Evolutionary conservation across 768 basidiomycete genomes (phyloP), one percentile per base, ranked within the genome.

Genomic region (Mycena filopes): DNA sequence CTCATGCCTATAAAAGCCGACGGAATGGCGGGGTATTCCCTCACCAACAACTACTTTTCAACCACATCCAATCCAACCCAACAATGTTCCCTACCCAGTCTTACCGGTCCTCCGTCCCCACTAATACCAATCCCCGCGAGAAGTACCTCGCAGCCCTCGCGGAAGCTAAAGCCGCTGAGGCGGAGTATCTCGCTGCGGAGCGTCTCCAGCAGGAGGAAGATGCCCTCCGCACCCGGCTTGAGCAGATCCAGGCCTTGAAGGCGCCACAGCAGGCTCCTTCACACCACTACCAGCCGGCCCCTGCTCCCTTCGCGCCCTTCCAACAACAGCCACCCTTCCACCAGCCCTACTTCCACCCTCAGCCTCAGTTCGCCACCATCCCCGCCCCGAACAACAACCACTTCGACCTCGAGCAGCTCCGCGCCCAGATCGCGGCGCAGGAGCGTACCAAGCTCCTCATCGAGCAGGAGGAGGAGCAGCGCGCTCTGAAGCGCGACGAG

Each of bases 141-240:
- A 76, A 73, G 26, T 82, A 82, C 65, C 68, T 80, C 28, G 74
- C 76, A 46, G 79, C 81, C 26, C 68, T 81, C 25, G 78, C 79
- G 10, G 73, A 77, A 56, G 77, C 76, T 21, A 74, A 75, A 61
- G 75, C 78, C 49, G 79, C 81, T 8, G 78, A 81, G 66, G 74
- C 74, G 16, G 77, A 80, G 43, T 80, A 78, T 41, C 70, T 81
- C 38, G 76, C 77, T 41, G 76, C 74, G 7, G 72, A 80, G 50
- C 75, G 77, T 36, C 63, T 69, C 9, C 75, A 70, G 43, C 74
- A 68, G 8, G 81, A 79, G 53, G 79, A 81, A 60, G 71, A 70
- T 21, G 71, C 69, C 23, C 68, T 80, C 16, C 74, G 72, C 49
- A 63, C 63, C 25, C 68, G 73, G 33, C 72, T 71, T 31, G 55